A percentile compares a stretch with the other conserved stretches of the same genome.
phyloP scores from a whole-genome alignment of 345 rosid species.

The Camelina hispida region DNA sequence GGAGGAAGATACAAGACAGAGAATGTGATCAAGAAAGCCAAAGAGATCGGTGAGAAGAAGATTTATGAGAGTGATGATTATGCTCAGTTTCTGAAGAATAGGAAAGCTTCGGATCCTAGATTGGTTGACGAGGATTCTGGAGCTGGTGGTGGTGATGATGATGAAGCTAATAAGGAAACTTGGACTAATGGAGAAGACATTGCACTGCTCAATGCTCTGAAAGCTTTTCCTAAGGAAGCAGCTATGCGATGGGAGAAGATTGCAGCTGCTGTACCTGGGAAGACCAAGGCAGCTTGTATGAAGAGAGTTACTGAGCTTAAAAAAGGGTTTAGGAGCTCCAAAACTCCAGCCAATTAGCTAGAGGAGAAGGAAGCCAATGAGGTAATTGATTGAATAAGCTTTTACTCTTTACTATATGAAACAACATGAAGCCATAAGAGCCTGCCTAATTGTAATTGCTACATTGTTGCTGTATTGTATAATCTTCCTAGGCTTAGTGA shows the following conservation, averaged over 20 bases:
- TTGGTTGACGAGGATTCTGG: constrained; percentile 38
- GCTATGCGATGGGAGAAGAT: constrained; percentile 98
- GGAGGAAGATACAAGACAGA: constrained; percentile 69
- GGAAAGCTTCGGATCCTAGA: constrained; percentile 70
- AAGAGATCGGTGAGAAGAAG: constrained; percentile 78
- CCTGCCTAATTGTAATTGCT: constrained; percentile 2
- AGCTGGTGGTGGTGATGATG: constrained; percentile 37
- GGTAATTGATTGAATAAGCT: constrained; percentile 19
- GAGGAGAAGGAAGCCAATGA: constrained; percentile 21
- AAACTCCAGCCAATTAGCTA: constrained; percentile 60
- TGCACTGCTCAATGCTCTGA: constrained; percentile 87
- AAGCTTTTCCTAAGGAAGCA: constrained; percentile 76
- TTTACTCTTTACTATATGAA: constrained; percentile 12
- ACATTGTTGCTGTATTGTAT: not conserved
- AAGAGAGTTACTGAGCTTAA: constrained; percentile 86
- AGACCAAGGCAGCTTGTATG: constrained; percentile 77
- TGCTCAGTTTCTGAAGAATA: constrained; percentile 76
- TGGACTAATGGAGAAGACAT: constrained; percentile 86
- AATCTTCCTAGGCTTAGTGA: constrained; percentile 3
- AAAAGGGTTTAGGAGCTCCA: constrained; percentile 74
- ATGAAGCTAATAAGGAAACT: constrained; percentile 9
- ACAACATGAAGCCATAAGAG: not conserved
- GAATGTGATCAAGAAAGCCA: constrained; percentile 81
- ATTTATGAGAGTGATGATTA: constrained; percentile 67
- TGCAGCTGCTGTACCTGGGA: constrained; percentile 85